phyloP scores from a whole-genome alignment of 331 rosid species.

The Pyrus hybrid region DNA sequence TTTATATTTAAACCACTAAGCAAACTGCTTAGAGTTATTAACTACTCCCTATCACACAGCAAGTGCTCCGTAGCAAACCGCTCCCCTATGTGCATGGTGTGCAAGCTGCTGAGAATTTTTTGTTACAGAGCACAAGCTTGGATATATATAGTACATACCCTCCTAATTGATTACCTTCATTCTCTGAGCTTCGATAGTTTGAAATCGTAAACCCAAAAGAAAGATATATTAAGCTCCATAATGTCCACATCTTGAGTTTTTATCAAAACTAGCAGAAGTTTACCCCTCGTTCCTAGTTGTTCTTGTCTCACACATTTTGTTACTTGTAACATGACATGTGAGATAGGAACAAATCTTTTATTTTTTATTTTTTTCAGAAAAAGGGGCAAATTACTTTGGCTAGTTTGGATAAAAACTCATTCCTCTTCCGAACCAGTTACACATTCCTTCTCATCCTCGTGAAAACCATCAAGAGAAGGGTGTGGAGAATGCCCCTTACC shows the following conservation, averaged over 20 bases:
- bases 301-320: not conserved
- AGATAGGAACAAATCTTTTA: not conserved
- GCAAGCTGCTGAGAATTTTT: conserved; percentile 47
- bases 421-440: conserved; percentile 51
- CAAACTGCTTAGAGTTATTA: not conserved
- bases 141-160: conserved; percentile 10
- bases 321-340: not conserved
- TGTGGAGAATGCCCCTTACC: conserved; percentile 65
- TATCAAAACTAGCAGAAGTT: conserved; percentile 5
- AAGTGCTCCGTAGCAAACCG: conserved; percentile 70
- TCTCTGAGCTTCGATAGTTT: not conserved
- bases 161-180: not conserved
- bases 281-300: not conserved
- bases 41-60: conserved; percentile 20
- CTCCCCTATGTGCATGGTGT: conserved; percentile 30
- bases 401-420: not conserved
- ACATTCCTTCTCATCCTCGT: conserved; percentile 56
- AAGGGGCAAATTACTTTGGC: not conserved
- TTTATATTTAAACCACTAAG: conserved; percentile 11
- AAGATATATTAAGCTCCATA: not conserved
- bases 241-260: not conserved
- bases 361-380: too few species aligned
- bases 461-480: conserved; percentile 48
- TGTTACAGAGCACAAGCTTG: conserved; percentile 74
- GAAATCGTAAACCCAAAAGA: not conserved